Percentiles rank a stretch among this genome's conserved stretches.
Conservation (phyloP, 148 eudicot species). For the Bassia scoparia region DNA sequence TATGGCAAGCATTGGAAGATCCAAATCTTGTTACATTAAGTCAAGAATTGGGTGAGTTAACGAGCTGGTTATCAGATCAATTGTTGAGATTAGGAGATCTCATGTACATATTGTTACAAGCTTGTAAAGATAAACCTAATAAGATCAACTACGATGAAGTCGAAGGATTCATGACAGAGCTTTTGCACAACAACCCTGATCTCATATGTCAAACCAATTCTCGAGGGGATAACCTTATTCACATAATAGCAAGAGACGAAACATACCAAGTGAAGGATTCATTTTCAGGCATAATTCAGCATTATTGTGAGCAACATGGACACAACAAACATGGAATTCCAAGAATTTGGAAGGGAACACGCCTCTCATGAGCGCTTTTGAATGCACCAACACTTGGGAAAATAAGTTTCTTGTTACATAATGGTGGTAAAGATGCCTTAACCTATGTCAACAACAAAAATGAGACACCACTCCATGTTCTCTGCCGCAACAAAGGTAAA, state of each 20-base stretch:
- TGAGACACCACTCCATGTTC: slow-evolving; percentile 23
- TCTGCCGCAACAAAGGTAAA: slow-evolving; percentile 7
- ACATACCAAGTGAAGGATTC: not conserved
- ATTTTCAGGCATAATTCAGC: not conserved
- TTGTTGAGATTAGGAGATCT: no score
- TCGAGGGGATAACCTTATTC: slow-evolving; percentile 19
- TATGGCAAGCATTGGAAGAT: no score
- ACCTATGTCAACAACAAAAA: not conserved
- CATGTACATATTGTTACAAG: no score
- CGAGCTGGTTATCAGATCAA: no score
- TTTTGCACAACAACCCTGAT: slow-evolving; percentile 7
- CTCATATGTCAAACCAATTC: slow-evolving; percentile 10
- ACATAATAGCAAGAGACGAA: not conserved
- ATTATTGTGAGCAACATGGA: not conserved
- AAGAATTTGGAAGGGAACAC: slow-evolving; percentile 11
- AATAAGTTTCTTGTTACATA: not conserved
- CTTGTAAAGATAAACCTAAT: no score
- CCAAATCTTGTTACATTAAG: no score
- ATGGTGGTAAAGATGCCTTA: not conserved
- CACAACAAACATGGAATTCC: slow-evolving; percentile 12
- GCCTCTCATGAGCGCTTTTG: slow-evolving; percentile 11
- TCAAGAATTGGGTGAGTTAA: no score
- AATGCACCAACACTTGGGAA: not conserved
- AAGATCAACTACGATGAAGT: not conserved
- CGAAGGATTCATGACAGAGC: not conserved